Evolutionary conservation across 306 rosid genomes (phyloP).

Genomic region (Pyrus betulifolia): DNA sequence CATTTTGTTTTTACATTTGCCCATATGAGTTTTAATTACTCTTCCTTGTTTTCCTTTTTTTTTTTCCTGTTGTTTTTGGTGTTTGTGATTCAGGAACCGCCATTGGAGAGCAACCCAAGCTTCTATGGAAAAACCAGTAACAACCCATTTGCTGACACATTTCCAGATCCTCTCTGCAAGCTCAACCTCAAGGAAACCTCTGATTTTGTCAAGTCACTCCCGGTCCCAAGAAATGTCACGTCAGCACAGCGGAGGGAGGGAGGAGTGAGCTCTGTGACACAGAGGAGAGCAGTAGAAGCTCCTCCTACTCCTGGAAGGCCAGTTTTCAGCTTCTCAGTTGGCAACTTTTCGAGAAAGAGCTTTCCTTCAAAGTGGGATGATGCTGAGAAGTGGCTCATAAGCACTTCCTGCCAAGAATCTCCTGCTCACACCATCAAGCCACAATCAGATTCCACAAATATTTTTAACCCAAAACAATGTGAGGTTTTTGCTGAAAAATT

Average conservation of each 20-base stretch:
- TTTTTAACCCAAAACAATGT: conserved; percentile 23
- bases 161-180: conserved; percentile 85
- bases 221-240: conserved; percentile 35
- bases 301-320: conserved; percentile 96
- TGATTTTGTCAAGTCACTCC: conserved; percentile 92
- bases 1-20: not conserved
- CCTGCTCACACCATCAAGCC: conserved; percentile 58
- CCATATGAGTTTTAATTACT: not conserved
- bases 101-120: conserved; percentile 40
- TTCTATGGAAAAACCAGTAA: conserved; percentile 40
- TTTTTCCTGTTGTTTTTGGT: not conserved
- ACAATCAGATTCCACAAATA: conserved; percentile 37
- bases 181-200: conserved; percentile 83
- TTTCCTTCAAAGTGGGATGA: conserved; percentile 98
- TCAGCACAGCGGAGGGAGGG: conserved; percentile 42
- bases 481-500: conserved; percentile 56
- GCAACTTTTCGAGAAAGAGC: conserved; percentile 56
- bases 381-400: conserved; percentile 95
- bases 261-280: conserved; percentile 40
- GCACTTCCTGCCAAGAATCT: conserved; percentile 73
- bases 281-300: conserved; percentile 44
- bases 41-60: not conserved
- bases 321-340: conserved; percentile 59
- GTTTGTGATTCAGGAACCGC: conserved; percentile 45
- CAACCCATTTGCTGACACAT: conserved; percentile 65